Evolutionary conservation across 129 eudicot species (phyloP), one percentile per base, ranked within the genome.

Genomic region (Flaveria robusta): DNA sequence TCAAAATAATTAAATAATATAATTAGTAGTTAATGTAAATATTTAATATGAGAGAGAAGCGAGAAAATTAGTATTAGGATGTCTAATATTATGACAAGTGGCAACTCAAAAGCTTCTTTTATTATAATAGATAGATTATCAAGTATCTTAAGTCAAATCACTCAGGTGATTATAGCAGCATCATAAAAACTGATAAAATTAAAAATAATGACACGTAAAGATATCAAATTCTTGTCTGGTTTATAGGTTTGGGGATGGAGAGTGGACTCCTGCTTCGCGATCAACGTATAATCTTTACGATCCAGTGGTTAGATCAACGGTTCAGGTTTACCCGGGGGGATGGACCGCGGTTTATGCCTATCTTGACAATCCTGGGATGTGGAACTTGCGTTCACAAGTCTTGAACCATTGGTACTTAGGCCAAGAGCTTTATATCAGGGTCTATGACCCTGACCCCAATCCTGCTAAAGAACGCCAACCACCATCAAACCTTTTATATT

Each of bases 231-330:
- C 34, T 4, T 50, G 12, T 67, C 2, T 54, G 19, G 62, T 78
- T 52, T 71, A 37, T 72, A 90, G 96, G 70, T 88, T 80, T 74
- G 91, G 93, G 1, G 58, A 66, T 19, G 89, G 96, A 66, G 87
- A 86, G 12, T 90, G 96, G 93, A 71, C 68, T 13, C 86, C 91
- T 9, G 77, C 70, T 22, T 14, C 42, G 41, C 87, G 96, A 13
- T 73, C 76, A 15, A 84, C 81, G 12, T 88, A 90, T 71, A 90
- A 88, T 68, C 84, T 91, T 7, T 83, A 72, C 54, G 94, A 91
- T 77, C 97, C 97, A 3, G 90, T 91, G 13, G 91, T 91, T 65
- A 86, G 97, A 29, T 88, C 97, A 9, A 91, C 97, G 1, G 88
- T 79, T 43, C 97, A 91, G 76, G 89, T 87, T 9, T 87, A 87